phyloP scores from a whole-genome alignment of 2,329 filamentous ascomycete species.

The Sphaceloma murrayae region DNA sequence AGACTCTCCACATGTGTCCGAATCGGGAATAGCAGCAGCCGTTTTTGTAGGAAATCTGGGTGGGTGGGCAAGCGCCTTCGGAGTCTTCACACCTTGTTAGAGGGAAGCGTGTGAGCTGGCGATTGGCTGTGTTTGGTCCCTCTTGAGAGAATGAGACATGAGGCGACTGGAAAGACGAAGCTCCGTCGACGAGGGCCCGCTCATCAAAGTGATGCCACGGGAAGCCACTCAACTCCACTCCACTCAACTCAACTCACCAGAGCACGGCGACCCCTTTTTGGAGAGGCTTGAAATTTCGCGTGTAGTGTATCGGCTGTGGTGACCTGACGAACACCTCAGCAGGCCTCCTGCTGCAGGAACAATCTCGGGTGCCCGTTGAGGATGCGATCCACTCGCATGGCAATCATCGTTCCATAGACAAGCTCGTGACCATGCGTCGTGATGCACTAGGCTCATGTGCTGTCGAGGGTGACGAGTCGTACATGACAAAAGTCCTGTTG shows the following conservation, averaged over 20 bases:
- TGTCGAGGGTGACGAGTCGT: too few species aligned
- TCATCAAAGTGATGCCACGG: too few species aligned
- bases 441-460: too few species aligned
- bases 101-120: not conserved
- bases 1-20: slow-evolving; percentile 4
- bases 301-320: not conserved
- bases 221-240: too few species aligned
- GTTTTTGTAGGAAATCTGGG: slow-evolving; percentile 5
- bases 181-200: too few species aligned
- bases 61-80: not conserved
- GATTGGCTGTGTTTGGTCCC: not conserved
- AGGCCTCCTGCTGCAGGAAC: slow-evolving; percentile 10
- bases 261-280: slow-evolving; percentile 6
- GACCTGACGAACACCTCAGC: not conserved
- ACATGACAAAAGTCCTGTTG: too few species aligned
- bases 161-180: too few species aligned
- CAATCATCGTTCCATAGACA: not conserved
- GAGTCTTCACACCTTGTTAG: too few species aligned
- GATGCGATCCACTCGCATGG: slow-evolving; percentile 9
- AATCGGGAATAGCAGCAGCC: slow-evolving; percentile 4
- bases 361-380: slow-evolving; percentile 12
- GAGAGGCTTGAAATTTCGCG: slow-evolving; percentile 4
- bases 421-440: too few species aligned
- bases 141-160: too few species aligned
- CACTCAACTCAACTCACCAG: too few species aligned